Base-by-base conservation (phyloP, 2,329 filamentous ascomycete species). In the Claviceps africana region DNA sequence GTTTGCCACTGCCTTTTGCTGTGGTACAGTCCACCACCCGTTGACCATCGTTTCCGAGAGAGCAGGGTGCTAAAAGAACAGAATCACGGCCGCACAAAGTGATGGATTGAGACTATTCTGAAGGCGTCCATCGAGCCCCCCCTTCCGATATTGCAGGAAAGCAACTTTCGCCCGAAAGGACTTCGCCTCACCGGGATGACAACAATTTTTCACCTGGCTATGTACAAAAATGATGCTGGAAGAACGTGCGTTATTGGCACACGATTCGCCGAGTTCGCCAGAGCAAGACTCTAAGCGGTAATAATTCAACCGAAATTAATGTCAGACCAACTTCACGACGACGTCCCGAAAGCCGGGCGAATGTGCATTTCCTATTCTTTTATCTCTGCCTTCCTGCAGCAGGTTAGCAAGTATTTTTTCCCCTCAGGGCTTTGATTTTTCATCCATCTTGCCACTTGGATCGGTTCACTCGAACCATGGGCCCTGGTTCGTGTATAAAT, bases 11-110 rank as follows among this genome's bases (percentile, higher is more conserved):
- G 39, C 43, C 42, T 47, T 25, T 7, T 11, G 31, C n/a, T n/a
- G n/a, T 33, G 31, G 9, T 11, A 33, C 7, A 33, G 31, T 33
- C 39, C 9, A 19, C 11, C 21, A 6, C 40, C 10, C 4, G 19
- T 42, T 22, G 40, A 42, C 40, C 19, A 42, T 22, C 19, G 28
- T 52, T 35, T 39, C 22, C 17, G 22, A 31, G 19, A 22, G 44
- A 48, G 43, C 37, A 55, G 53, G 47, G 48, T 55, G 39, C 48
- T 57, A 45, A 54, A 53, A 33, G 54, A 53, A 39, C 56, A 56
- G 50, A 48, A 28, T 47, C 42, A 52, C 42, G 43, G 37, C 21
- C 51, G 51, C 4, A 46, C 44, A 42, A 53, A 55, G 25, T 45
- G 51, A 1, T 55, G 51, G 51, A 51, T n/a, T 39, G n/a, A 39